Conservation (phyloP, 306 rosid species). For the Lablab purpureus region DNA sequence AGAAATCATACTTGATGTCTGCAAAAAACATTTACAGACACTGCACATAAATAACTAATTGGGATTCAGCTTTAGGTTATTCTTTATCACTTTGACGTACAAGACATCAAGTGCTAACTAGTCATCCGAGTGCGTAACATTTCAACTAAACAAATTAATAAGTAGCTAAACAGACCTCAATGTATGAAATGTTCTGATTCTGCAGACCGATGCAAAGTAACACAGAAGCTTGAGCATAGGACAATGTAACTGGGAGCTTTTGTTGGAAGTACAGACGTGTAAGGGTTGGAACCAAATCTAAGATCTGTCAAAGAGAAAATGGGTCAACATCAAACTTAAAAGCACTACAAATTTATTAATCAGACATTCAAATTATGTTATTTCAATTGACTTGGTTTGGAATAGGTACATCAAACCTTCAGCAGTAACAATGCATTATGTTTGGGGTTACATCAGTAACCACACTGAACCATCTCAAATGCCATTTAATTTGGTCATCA, state of each 20-base stretch:
- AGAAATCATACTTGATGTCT: background rate
- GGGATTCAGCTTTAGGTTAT: background rate
- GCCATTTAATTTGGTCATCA: slow-evolving; percentile 3
- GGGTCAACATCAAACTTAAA: slow-evolving; percentile 31
- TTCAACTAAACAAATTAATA: slow-evolving; percentile 17
- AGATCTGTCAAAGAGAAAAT: slow-evolving; percentile 64
- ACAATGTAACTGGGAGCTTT: slow-evolving; percentile 78
- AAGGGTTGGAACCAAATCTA: slow-evolving; percentile 76
- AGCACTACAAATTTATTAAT: slow-evolving; percentile 10
- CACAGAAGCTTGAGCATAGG: slow-evolving; percentile 79
- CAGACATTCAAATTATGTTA: background rate
- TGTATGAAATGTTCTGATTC: slow-evolving; percentile 63
- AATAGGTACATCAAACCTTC: slow-evolving; percentile 4
- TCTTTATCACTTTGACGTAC: background rate
- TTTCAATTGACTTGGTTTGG: slow-evolving; percentile 13
- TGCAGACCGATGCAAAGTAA: slow-evolving; percentile 94
- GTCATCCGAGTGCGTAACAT: slow-evolving; percentile 30
- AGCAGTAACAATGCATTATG: slow-evolving; percentile 10
- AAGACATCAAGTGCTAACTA: slow-evolving; percentile 6
- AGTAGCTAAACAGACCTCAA: slow-evolving; percentile 71
- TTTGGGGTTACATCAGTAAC: slow-evolving; percentile 7
- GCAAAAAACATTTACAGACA: background rate
- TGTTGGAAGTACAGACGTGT: slow-evolving; percentile 73
- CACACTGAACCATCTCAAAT: slow-evolving; percentile 19
- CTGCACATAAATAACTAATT: background rate